Evolutionary conservation across 257 asterid genomes (phyloP), one percentile per base, ranked within the genome.

Genomic region (Henckelia pumila): DNA sequence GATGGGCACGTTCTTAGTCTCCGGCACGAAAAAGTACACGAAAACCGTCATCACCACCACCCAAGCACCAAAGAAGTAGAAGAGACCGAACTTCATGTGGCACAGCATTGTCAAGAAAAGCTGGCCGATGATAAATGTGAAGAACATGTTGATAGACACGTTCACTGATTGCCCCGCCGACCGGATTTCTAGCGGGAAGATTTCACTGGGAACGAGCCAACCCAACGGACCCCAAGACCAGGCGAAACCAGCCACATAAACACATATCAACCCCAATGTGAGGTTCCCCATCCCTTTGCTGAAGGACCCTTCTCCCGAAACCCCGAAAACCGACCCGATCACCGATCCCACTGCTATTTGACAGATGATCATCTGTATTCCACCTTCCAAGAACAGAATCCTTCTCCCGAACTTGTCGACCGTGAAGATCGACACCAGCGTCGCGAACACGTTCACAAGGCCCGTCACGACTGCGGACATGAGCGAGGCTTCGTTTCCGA

Each of bases 141-240:
- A 44, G 1, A 44, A 44, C 53, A 44, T 44, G 53, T 44, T 44
- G 14, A 44, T 16, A 4, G 20, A 44, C 53, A 44, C 53, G 1
- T 44, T 44, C 7, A 44, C 16, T 2, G 53, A 44, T 5, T 44
- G 53, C 2, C 53, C 53, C 0, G 53, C 53, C 0, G 53, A 44
- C 16, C 20, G 53, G 53, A 44, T 44, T 16, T 44, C 53, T 9
- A 44, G 0, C 2, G 89, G 83, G 67, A 81, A 83, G 20, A 83
- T 80, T 25, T 85, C 90, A 64, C 90, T 85, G 0, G 90, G 88
- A 2, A 85, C 88, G 1, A 85, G 52, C 90, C 90, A 82, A 1
- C 90, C 90, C 0, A 85, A 69, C 24, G 90, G 90, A 0, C 90
- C 90, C 78, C 78, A 74, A 24, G 78, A 74, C 78, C 74, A 69